Base-by-base conservation (phyloP, 768 basidiomycete genomes). In the Saitozyma podzolica region DNA sequence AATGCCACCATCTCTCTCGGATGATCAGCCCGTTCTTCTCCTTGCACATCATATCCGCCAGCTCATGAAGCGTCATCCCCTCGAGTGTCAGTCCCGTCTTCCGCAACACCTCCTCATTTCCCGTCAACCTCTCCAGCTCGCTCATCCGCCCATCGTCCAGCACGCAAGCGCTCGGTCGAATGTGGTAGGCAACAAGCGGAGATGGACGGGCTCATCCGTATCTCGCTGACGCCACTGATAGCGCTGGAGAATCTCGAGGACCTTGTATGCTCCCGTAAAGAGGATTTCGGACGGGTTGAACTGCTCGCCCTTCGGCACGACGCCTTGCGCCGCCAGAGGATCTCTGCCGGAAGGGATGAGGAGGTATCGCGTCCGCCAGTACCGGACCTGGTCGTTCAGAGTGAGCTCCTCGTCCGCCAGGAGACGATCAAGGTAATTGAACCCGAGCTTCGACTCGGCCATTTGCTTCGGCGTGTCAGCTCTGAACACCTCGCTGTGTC, bases 281-380 rank as follows among this genome's bases (percentile, higher is more conserved):
- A 91, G 88, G 14, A 88, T 87, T 78, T 95, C 93, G 77, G 93
- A 91, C 11, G 64, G 58, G 40, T 76, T 58, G 40, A 95, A 83
- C 56, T 83, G 83, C 75, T 95, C 92, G 0, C 88, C 89, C 1
- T 84, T 83, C 0, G 88, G 70, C 42, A 75, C 60, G 48, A 75
- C 42, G 52, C 69, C 61, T 50, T 67, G 64, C 59, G 67, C 67
- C n/a, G n/a, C n/a, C n/a, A n/a, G n/a, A 85, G 91, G 62, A 9
- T 86, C 84, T 45, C 91, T 89, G 13, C 85, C 82, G 0, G 91
- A 88, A 0, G 95, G 95, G 39, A 99, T 89, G 17, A 99, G 87
- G 20, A 98, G 84, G 76, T 96, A 96, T 20, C 94, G 84, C 0
- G 93, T 97, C 10, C 94, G 85, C 91, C 95, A 96, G 71, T 95